phyloP scores from a whole-genome alignment of 768 basidiomycete species.

The Xerocomus spinulosus region DNA sequence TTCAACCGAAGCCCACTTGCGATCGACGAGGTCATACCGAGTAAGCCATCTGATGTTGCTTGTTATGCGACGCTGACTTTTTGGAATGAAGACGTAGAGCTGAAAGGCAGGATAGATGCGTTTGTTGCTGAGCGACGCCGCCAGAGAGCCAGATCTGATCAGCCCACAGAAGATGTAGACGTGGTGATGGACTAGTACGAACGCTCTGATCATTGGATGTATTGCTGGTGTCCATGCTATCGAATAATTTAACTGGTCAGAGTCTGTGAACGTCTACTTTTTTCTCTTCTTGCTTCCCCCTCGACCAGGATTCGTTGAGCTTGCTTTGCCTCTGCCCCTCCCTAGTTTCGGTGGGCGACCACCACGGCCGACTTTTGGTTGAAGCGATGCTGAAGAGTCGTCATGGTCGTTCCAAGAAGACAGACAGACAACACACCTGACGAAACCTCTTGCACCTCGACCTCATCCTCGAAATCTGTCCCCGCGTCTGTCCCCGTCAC shows the following conservation, averaged over 20 bases:
- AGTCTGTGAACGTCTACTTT: conserved; percentile 23
- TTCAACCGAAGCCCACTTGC: conserved; percentile 86
- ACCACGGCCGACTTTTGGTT: conserved; percentile 22
- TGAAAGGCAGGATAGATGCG: conserved; percentile 70
- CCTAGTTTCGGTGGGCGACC: conserved; percentile 24
- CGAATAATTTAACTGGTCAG: conserved; percentile 3
- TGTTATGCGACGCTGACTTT: conserved; percentile 5
- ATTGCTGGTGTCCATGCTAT: not conserved
- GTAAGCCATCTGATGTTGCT: conserved; percentile 40
- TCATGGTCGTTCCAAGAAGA: conserved; percentile 9
- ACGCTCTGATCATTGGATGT: conserved; percentile 5
- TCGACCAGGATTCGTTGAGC: conserved; percentile 20
- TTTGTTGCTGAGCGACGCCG: conserved; percentile 59
- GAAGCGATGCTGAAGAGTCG: conserved; percentile 14
- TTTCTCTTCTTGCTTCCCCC: conserved; percentile 31
- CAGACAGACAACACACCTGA: conserved; percentile 42
- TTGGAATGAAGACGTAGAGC: conserved; percentile 49
- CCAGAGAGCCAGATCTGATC: conserved; percentile 28
- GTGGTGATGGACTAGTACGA: conserved; percentile 20
- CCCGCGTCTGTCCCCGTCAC: conserved; percentile 68
- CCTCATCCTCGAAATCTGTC: conserved; percentile 70
- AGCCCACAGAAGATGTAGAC: conserved; percentile 28
- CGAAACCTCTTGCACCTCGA: conserved; percentile 56
- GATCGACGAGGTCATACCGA: conserved; percentile 73
- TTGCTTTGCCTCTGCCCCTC: conserved; percentile 27